phyloP scores from a whole-genome alignment of 345 rosid species.

The Moringa oleifera region DNA sequence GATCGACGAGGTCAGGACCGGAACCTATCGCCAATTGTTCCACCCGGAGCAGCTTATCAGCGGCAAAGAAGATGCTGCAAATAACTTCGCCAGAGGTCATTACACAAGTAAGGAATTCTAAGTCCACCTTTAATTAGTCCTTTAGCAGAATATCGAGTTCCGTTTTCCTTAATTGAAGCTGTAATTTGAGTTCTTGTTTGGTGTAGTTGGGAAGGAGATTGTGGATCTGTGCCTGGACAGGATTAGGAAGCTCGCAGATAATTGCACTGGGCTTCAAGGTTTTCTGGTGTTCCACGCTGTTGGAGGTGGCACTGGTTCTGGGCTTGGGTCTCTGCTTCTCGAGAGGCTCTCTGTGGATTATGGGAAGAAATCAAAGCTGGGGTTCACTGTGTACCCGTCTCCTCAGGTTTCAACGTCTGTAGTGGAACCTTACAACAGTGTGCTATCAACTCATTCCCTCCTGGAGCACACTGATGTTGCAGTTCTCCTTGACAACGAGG shows the following conservation, averaged over 20 bases:
- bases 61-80: constrained; percentile 58
- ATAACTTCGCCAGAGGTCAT: constrained; percentile 56
- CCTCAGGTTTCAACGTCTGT: constrained; percentile 50
- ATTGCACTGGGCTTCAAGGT: constrained; percentile 44
- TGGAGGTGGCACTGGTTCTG: constrained; percentile 43
- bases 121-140: no score
- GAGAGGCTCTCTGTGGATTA: constrained; percentile 39
- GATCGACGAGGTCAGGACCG: no score
- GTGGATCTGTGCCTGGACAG: constrained; percentile 41
- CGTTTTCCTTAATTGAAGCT: no score
- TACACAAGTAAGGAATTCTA: constrained; percentile 32
- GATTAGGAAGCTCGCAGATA: constrained; percentile 38
- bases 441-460: constrained; percentile 52
- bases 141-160: no score
- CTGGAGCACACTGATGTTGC: constrained; percentile 58
- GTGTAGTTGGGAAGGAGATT: constrained; percentile 38
- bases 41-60: no score
- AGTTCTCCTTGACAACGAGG: no score
- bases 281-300: constrained; percentile 38
- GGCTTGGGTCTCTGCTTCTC: constrained; percentile 35
- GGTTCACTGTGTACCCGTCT: constrained; percentile 39
- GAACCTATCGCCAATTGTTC: no score
- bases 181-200: neutral
- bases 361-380: no score
- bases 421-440: no score